Base-by-base conservation (phyloP, 805 yeast genomes). In the Candida nitratophila region DNA sequence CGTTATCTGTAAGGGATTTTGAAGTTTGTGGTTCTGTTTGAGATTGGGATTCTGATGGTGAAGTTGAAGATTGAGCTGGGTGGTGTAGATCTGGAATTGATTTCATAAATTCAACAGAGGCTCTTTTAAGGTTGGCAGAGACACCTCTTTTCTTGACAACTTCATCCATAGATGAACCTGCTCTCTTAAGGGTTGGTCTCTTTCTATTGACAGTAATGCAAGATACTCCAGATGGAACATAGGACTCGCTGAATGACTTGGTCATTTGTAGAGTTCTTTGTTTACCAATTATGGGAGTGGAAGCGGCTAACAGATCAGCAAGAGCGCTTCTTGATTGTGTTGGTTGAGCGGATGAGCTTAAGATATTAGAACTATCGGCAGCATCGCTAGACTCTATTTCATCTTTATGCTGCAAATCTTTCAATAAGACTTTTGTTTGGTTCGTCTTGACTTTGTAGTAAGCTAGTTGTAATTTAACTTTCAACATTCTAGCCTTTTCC, bases 401-500 rank as follows among this genome's bases (percentile, higher is more conserved):
- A 17, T 34, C 48, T 7, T 50, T 48, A n/a, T 59, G 52, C 45
- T 61, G 52, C 38, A 70, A 55, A 17, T 59, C 56, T 21, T 47
- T 40, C 16, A 67, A 47, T 6, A 70, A 65, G 2, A 60, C 62
- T 7, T 55, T 52, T 1, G 63, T 60, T 53, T 76, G 80, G 49
- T 74, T 68, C 1, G 80, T 75, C 44, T 66, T 65, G 37, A 70
- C 69, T 52, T 76, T 77, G 56, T 69, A 76, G 51, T 73, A 73
- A 2, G 82, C 82, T 40, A 76, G 53, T 50, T 73, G 72, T 21
- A 77, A 58, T 49, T 78, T 68, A 46, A 70, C 59, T 50, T 71
- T 70, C 46, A 77, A 63, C 50, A 64, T 65, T 40, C 71, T 56
- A 6, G 73, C 74, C 31, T 66, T 58, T 51, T 60, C 52, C 44